phyloP scores from a whole-genome alignment of 1,284 basidiomycete genomes.

The Pseudozyma thailandica region DNA sequence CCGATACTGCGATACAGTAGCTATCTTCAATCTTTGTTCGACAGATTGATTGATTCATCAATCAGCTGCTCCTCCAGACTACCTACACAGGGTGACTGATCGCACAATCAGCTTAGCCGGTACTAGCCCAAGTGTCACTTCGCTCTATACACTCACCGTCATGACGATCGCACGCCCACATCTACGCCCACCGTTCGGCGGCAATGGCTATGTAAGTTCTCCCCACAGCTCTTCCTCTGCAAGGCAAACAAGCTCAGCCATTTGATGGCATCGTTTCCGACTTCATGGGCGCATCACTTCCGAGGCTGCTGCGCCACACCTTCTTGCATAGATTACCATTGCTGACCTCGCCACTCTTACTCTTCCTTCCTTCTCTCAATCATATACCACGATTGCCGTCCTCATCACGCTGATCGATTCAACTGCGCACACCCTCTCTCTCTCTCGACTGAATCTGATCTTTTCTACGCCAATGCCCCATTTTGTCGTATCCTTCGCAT shows the following conservation, averaged over 20 bases:
- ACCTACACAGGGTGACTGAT: neutral
- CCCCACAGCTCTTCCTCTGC: neutral
- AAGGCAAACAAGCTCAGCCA: neutral
- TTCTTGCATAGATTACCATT: neutral
- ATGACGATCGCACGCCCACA: constrained; percentile 39
- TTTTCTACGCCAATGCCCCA: neutral
- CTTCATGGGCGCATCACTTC: no score
- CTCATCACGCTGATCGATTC: no score
- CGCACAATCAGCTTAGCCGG: neutral
- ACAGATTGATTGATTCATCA: neutral
- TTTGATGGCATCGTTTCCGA: no score
- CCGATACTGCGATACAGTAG: no score
- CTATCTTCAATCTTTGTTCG: neutral
- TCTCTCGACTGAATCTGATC: no score
- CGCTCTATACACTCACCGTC: constrained; percentile 2
- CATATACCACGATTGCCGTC: neutral
- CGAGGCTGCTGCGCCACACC: neutral
- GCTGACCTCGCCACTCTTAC: neutral
- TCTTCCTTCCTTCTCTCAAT: neutral
- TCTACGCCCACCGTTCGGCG: constrained; percentile 28
- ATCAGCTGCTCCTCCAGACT: neutral
- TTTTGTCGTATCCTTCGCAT: neutral
- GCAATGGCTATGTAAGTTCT: constrained; percentile 37
- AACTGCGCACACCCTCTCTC: no score
- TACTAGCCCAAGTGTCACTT: neutral